phyloP scores from a whole-genome alignment of 495 filamentous ascomycete species.

The Lineolata rhizophorae region DNA sequence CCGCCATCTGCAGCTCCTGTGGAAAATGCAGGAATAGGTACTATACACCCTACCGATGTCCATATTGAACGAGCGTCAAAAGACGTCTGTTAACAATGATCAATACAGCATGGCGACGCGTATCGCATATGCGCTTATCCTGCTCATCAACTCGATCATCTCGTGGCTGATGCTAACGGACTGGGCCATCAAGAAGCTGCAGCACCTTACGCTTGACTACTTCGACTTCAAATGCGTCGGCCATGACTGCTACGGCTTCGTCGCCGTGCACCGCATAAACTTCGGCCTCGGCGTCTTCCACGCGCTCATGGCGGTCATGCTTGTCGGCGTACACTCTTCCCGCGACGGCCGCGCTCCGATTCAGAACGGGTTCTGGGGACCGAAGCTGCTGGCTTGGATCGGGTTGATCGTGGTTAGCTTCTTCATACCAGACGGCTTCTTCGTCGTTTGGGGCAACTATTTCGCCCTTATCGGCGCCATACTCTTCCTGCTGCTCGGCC shows the following conservation, averaged over 20 bases:
- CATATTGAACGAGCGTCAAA: no score
- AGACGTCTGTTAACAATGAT: slow-evolving; percentile 1
- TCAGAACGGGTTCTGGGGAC: slow-evolving; percentile 91
- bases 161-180: slow-evolving; percentile 99
- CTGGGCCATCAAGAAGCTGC: slow-evolving; percentile 90
- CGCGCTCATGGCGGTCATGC: slow-evolving; percentile 54
- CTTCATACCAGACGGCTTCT: slow-evolving; percentile 88
- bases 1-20: slow-evolving; percentile 79
- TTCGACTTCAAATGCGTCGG: slow-evolving; percentile 81
- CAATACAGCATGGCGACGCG: slow-evolving; percentile 66
- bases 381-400: slow-evolving; percentile 71
- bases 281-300: slow-evolving; percentile 93
- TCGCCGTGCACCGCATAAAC: slow-evolving; percentile 92
- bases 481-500: slow-evolving; percentile 78
- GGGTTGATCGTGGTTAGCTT: slow-evolving; percentile 73
- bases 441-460: slow-evolving; percentile 90
- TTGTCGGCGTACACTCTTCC: slow-evolving; percentile 73
- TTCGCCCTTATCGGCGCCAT: slow-evolving; percentile 74
- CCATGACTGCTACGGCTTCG: slow-evolving; percentile 83
- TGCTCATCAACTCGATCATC: slow-evolving; percentile 85
- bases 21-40: slow-evolving; percentile 95
- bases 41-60: slow-evolving; percentile 4
- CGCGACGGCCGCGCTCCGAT: slow-evolving; percentile 70
- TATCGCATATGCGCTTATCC: slow-evolving; percentile 91
- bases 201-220: slow-evolving; percentile 80